Conservation (phyloP, 768 basidiomycete genomes). For the Boletales sp. region DNA sequence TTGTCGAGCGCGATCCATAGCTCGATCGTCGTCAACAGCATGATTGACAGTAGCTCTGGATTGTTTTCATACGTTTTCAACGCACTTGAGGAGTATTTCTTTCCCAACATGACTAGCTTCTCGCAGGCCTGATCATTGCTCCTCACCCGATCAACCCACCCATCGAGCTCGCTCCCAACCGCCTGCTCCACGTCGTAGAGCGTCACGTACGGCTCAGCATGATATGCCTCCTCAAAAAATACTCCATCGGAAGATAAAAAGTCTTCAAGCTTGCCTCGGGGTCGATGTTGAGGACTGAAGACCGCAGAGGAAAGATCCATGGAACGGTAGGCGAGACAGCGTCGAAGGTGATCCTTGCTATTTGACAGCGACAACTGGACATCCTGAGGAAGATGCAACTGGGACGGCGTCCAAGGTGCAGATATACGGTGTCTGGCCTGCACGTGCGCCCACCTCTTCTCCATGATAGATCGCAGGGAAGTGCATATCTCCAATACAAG, state of each 20-base stretch:
- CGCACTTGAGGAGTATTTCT: conserved; percentile 26
- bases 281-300: conserved; percentile 5
- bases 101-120: conserved; percentile 18
- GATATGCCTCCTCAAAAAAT: conserved; percentile 7
- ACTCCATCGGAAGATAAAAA: conserved; percentile 10
- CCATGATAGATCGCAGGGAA: conserved; percentile 17
- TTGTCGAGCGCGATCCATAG: conserved; percentile 37
- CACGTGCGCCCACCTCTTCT: conserved; percentile 35
- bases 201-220: conserved; percentile 8
- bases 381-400: conserved; percentile 29
- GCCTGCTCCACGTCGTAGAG: conserved; percentile 38
- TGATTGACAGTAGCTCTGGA: conserved; percentile 39
- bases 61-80: conserved; percentile 24
- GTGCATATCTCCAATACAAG: conserved; percentile 3
- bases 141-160: conserved; percentile 29
- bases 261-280: conserved; percentile 9
- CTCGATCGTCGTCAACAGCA: conserved; percentile 39
- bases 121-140: conserved; percentile 9
- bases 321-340: conserved; percentile 6
- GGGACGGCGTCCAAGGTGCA: conserved; percentile 28
- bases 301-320: rapidly evolving
- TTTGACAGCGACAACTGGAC: conserved; percentile 30
- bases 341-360: conserved; percentile 27
- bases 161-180: conserved; percentile 30
- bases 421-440: conserved; percentile 25